A percentile compares a stretch with the other conserved stretches of the same genome.
These are phyloP conservation scores for Polychaeton citri DNA, from an alignment of 2,329 filamentous ascomycete genomes.

Conservation along the genomic window DNA sequence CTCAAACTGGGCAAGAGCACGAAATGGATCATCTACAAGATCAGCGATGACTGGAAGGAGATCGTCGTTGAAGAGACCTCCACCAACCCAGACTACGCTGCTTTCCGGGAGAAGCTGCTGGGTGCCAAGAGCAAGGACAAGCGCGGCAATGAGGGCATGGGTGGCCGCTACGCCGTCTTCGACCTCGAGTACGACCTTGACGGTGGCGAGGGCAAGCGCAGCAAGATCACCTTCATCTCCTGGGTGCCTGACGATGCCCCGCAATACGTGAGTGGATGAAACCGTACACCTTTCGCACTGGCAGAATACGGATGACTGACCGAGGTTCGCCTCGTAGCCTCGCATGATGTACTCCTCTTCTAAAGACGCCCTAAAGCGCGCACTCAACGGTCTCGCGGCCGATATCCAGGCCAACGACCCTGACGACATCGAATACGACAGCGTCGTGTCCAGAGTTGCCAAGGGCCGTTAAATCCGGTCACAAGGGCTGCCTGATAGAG, in stretches of 20 bases:
- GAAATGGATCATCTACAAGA: constrained; percentile 82
- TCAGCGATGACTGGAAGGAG: constrained; percentile 69
- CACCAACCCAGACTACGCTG: constrained; percentile 52
- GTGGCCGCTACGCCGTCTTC: constrained; percentile 72
- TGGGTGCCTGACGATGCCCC: constrained; percentile 73
- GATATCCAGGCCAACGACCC: constrained; percentile 76
- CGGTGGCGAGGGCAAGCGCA: constrained; percentile 58
- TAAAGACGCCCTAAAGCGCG: constrained; percentile 72
- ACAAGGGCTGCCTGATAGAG: too few relatives aligned
- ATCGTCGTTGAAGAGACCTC: constrained; percentile 69
- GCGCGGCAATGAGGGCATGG: constrained; percentile 41
- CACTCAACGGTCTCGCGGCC: constrained; percentile 59
- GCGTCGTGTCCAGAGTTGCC: constrained; percentile 43
- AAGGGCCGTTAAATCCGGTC: constrained; percentile 36
- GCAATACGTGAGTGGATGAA: constrained; percentile 49
- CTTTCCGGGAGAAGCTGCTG: constrained; percentile 64
- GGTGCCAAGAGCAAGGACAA: constrained; percentile 60
- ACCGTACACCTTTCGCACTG: too few relatives aligned
- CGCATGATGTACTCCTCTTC: constrained; percentile 88
- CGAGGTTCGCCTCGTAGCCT: constrained; percentile 37
- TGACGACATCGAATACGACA: constrained; percentile 69
- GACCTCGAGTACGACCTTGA: constrained; percentile 67
- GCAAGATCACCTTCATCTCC: constrained; percentile 66
- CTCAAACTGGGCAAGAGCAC: constrained; percentile 66
- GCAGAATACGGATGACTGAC: neutral